Base-by-base conservation (phyloP, 2,329 filamentous ascomycete species). In the Neophaeococcomyces mojaviensis region DNA sequence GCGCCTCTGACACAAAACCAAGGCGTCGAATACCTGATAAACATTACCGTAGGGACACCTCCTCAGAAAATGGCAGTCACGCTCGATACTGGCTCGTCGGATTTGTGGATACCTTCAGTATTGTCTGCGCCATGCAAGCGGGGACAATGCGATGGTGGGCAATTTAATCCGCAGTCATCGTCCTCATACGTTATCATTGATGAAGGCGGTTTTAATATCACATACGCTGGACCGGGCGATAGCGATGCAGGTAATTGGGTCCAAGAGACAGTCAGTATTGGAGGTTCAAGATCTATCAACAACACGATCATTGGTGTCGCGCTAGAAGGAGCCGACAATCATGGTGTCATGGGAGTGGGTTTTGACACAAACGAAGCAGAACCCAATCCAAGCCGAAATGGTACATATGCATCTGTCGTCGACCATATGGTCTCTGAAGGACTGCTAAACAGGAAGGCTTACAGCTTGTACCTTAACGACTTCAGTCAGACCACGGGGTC, bases 71-170 rank as follows among this genome's bases (percentile, higher is more conserved):
- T 81, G 45, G 69, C 71, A 35, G 58, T 81, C 43, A 72, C 79
- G 53, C 67, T 82, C 54, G 78, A 82, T 52, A 81, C 78, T 3
- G 78, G 78, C 18, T 78, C 74, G 55, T 79, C 75, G 55, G 78
- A 81, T 62, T 63, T 81, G 10, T 81, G 78, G 78, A 69, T 74
- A 6, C 90, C 92, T 58, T 75, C 79, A 2, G 66, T 71, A n/a
- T 18, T 10, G 12, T 36, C 20, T n/a, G 12, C 15, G 8, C 22
- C 32, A 15, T 39, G 52, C 45, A 32, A 46, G 31, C 40, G 49
- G 32, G 47, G 39, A 13, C 20, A 50, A 22, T 55, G 52, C 33
- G 50, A 53, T 26, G 45, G 36, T 10, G 51, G 51, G 9, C 33
- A n/a, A 12, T 55, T 49, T 39, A 37, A 47, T 26, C 41, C 48